Evolutionary conservation across 768 basidiomycete genomes (phyloP).

Genomic region (Sporobolomyces pararoseus): DNA sequence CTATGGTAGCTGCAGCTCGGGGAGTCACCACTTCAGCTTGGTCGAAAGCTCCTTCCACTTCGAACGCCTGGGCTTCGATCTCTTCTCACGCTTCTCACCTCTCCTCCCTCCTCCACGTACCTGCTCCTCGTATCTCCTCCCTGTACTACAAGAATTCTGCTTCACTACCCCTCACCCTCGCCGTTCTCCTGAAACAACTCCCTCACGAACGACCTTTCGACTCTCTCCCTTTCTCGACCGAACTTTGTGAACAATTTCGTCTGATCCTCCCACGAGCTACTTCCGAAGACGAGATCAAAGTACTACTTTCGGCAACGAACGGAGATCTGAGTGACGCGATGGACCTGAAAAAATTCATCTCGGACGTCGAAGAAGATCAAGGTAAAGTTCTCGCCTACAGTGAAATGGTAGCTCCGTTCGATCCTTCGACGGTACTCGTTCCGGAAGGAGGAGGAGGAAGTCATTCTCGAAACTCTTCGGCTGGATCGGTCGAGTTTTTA

Average conservation of each 20-base stretch:
- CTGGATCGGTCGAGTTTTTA: neutral
- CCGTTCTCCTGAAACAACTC: slow-evolving; percentile 24
- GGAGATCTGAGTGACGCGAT: slow-evolving; percentile 43
- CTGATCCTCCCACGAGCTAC: slow-evolving; percentile 12
- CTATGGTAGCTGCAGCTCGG: neutral
- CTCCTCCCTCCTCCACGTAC: slow-evolving; percentile 25
- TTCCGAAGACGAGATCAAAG: slow-evolving; percentile 24
- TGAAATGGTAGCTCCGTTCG: slow-evolving; percentile 18
- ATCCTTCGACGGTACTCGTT: neutral
- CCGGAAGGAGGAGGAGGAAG: no score
- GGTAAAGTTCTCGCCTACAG: slow-evolving; percentile 32
- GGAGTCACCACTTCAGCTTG: neutral
- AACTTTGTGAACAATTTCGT: slow-evolving; percentile 5
- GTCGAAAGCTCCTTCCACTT: slow-evolving; percentile 2
- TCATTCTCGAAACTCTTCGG: slow-evolving; percentile 19
- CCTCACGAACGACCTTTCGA: slow-evolving; percentile 24
- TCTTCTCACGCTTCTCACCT: slow-evolving; percentile 30
- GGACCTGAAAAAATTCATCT: slow-evolving; percentile 38
- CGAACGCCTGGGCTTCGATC: slow-evolving; percentile 36
- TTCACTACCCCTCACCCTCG: slow-evolving; percentile 27
- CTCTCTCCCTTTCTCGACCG: slow-evolving; percentile 7
- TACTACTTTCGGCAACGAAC: slow-evolving; percentile 36
- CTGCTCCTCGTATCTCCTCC: slow-evolving; percentile 16
- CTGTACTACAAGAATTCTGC: slow-evolving; percentile 18
- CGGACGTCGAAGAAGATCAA: slow-evolving; percentile 11